phyloP scores from a whole-genome alignment of 1,139 yeast genomes.

The Barnettozyma hawaiiensis region DNA sequence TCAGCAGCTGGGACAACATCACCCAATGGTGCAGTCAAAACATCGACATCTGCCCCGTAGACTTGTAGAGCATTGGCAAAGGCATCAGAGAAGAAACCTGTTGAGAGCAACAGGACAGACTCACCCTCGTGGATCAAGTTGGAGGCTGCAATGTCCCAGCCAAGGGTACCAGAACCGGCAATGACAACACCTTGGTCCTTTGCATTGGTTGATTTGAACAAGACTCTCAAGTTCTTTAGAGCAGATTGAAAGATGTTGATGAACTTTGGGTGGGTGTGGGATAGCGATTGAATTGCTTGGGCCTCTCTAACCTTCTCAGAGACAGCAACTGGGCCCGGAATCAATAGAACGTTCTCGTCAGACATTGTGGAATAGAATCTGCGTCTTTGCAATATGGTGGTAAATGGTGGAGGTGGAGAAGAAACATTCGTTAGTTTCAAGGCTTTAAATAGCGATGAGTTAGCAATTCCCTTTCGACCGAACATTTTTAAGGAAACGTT shows the following conservation, averaged over 20 bases:
- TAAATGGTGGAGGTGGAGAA: neutral
- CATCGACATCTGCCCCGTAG: slow-evolving; percentile 67
- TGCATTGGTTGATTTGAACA: slow-evolving; percentile 66
- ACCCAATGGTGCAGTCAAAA: slow-evolving; percentile 64
- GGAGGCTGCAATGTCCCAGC: slow-evolving; percentile 88
- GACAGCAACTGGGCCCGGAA: slow-evolving; percentile 94
- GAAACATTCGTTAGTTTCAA: neutral
- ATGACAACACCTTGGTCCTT: slow-evolving; percentile 66
- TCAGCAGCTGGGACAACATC: slow-evolving; percentile 55
- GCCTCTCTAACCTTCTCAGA: slow-evolving; percentile 77
- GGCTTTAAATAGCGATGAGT: neutral
- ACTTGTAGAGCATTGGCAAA: slow-evolving; percentile 74
- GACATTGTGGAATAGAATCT: slow-evolving; percentile 2
- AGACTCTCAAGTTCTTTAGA: slow-evolving; percentile 59
- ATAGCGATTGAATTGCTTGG: slow-evolving; percentile 79
- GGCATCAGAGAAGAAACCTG: slow-evolving; percentile 89
- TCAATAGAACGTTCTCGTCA: slow-evolving; percentile 43
- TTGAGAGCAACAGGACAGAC: slow-evolving; percentile 72
- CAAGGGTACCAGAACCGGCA: slow-evolving; percentile 90
- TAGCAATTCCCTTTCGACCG: slow-evolving; percentile 11
- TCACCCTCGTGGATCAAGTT: slow-evolving; percentile 59
- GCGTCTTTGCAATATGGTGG: neutral
- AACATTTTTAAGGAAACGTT: slow-evolving; percentile 6
- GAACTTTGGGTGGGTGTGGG: slow-evolving; percentile 90
- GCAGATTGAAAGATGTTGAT: slow-evolving; percentile 66